Evolutionary conservation across 176 grass and related monocot genomes (phyloP).

Genomic region (Musa troglodytarum): DNA sequence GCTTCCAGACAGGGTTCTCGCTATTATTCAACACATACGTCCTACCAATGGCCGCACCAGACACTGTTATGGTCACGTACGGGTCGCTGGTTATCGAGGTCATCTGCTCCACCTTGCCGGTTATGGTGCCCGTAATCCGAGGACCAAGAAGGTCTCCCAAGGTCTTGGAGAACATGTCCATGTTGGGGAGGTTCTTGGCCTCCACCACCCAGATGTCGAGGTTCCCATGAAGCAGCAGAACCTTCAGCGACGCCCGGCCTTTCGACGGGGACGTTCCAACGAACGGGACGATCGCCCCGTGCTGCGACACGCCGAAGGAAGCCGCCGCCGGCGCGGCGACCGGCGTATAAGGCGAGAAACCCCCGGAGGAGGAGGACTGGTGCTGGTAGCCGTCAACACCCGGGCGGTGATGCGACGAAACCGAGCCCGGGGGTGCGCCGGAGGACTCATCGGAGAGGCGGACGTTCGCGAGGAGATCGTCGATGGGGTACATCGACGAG

Average conservation of each 20-base stretch:
- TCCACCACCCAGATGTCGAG: conserved; percentile 60
- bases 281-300: conserved; percentile 12
- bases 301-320: conserved; percentile 12
- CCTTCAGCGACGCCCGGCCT: conserved; percentile 45
- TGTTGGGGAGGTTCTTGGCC: conserved; percentile 64
- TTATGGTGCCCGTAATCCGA: conserved; percentile 29
- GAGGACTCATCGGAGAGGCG: conserved; percentile 27
- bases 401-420: neutral
- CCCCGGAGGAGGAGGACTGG: neutral
- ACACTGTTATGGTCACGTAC: conserved; percentile 55
- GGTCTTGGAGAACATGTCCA: conserved; percentile 75
- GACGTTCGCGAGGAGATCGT: conserved; percentile 45
- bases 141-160: conserved; percentile 37
- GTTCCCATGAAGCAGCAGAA: conserved; percentile 74
- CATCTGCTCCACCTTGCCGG: conserved; percentile 33
- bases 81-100: conserved; percentile 64
- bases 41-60: conserved; percentile 34
- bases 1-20: conserved; percentile 78
- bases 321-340: conserved; percentile 4
- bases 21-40: conserved; percentile 65
- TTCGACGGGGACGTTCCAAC: neutral
- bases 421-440: neutral
- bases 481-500: conserved; percentile 42
- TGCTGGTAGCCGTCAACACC: conserved; percentile 1
- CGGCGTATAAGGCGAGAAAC: conserved; percentile 18